Base-by-base conservation (phyloP, 352 stramenopile genomes). In the Phytophthora meadii region DNA sequence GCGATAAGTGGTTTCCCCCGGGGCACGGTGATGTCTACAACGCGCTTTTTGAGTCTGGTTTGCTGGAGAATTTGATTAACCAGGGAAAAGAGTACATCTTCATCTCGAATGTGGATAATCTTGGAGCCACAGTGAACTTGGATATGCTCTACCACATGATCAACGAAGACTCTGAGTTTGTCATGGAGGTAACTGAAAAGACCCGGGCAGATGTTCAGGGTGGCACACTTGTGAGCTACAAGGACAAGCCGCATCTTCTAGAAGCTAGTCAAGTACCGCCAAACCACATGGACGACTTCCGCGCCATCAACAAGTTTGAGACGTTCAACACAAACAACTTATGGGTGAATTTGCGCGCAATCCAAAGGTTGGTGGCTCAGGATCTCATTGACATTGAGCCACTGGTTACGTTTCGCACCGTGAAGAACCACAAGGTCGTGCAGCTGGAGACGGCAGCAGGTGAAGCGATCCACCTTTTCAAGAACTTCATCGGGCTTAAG, bases 251-350 rank as follows among this genome's bases (percentile, higher is more conserved):
- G 32, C 96, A 99, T 68, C 84, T 99, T 63, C 82, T 98, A 25
- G 98, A 99, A 82, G 97, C 94, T 52, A 98, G 97, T 39, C 98
- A 99, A 81, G 98, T 98, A 65, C 90, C 97, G 6, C 77, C 94
- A 22, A 85, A 98, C 44, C 96, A 99, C 69, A 90, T 99, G 79
- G 86, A 89, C 45, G 87, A 95, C 41, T 99, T 99, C 61, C 83
- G 87, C 22, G 87, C 85, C 60, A 96, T 98, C 63, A 95, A 89
- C 79, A 98, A 98, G 74, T 98, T 99, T 74, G 82, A 93, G 48
- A 99, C 95, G 58, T 99, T 99, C 88, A 99, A 99, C 80, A 99
- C 98, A 51, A 99, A 99, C 81, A 99, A 99, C 68, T 77, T 99
- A 17, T 99, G 98, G 98, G 97, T 99, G 41, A 98, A 98, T 62